Base-by-base conservation (phyloP, 768 basidiomycete species). In the Collybia mongolica region DNA sequence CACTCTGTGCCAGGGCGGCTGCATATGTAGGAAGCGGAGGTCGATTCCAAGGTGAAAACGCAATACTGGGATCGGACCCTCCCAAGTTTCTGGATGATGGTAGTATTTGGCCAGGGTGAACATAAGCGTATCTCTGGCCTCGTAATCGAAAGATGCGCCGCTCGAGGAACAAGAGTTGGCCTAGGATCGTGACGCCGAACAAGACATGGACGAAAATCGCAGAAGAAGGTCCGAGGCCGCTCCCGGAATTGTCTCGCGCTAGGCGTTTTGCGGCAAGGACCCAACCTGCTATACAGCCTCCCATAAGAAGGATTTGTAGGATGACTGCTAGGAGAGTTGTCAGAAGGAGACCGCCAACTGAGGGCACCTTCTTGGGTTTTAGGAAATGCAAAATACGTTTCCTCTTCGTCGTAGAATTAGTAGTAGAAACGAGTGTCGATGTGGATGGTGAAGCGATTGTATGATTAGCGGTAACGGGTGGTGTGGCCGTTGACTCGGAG, bases 1-100 rank as follows among this genome's bases (percentile, higher is more conserved):
- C 86, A 61, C 80, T 82, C 54, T 85, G 77, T 6, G 80, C 77
- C n/a, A 90, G 69, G 2, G 82, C 79, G 17, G 85, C 82, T 3
- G 84, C 85, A 59, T 88, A 88, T 11, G 84, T 85, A 0, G 86
- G 86, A 38, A 88, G 67, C 11, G 84, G 77, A 1, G 84, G 84
- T 19, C 86, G 72, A 63, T 82, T 82, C 88, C 87, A 89, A 1
- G 87, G 88, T 8, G 84, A 79, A 53, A 76, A 72, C 3, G 72
- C 74, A 36, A 82, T 67, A 23, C 56, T 57, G 6, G 66, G 60
- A 47, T 64, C 66, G 9, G 56, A 52, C 26, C 48, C 51, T 46
- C 54, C 55, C 32, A 57, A 56, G 49, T 61, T 56, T 42, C 73
- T 62, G 45, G 70, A 66, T n/a, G 67, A 65, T 35, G 80, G 78